Conservation (phyloP, 2,329 filamentous ascomycete genomes). For the Paecilomyces variotii region DNA sequence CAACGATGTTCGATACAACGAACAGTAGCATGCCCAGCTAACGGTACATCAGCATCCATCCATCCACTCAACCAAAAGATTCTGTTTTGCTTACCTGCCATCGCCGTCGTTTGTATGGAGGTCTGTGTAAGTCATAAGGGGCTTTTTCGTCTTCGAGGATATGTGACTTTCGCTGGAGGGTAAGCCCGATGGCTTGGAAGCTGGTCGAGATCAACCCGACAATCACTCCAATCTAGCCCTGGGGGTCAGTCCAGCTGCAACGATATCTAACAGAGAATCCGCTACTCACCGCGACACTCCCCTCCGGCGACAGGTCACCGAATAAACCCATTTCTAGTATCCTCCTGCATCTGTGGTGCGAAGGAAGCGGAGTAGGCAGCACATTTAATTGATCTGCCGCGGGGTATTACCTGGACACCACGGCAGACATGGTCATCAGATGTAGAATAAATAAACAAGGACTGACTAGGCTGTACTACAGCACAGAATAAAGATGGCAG, state of each 20-base stretch:
- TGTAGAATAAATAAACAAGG: neutral
- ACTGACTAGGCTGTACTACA: neutral
- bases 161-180: constrained; percentile 94
- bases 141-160: constrained; percentile 94
- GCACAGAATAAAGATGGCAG: neutral
- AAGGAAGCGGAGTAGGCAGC: constrained; percentile 18
- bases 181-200: constrained; percentile 89
- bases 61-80: constrained; percentile 8
- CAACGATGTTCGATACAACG: constrained; percentile 84
- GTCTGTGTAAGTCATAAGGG: constrained; percentile 66
- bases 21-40: constrained; percentile 91
- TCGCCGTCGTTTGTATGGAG: constrained; percentile 79
- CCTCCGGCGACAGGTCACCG: constrained; percentile 67
- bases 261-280: constrained; percentile 14
- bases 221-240: constrained; percentile 72
- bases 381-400: neutral
- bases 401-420: constrained; percentile 9
- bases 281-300: constrained; percentile 63
- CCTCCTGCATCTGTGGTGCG: constrained; percentile 25
- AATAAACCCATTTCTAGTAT: constrained; percentile 56
- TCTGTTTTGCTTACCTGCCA: constrained; percentile 59
- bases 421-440: neutral
- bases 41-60: constrained; percentile 9
- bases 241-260: neutral
- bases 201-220: constrained; percentile 91